Evolutionary conservation across 176 grass and related monocot species (phyloP).

Genomic region (Saccharum spontaneum): DNA sequence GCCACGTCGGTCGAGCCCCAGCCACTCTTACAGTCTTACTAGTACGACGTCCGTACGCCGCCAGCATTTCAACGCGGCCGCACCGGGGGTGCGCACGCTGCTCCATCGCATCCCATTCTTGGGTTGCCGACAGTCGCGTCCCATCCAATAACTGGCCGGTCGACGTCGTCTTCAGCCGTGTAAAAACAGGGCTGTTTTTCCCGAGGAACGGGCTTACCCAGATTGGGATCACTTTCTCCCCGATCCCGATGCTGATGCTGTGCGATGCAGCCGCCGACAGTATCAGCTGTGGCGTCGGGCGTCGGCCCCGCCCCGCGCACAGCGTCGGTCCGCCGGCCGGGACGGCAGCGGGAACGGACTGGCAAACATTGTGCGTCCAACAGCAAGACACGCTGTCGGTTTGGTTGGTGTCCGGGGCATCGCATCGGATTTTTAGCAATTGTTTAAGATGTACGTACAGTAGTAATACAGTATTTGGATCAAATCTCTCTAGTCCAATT

Average conservation of each 20-base stretch:
- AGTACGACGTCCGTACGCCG: not conserved
- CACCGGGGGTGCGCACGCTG: not conserved
- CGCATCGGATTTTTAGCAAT: not conserved
- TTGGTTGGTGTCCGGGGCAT: not conserved
- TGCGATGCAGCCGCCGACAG: constrained; percentile 22
- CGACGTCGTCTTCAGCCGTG: constrained; percentile 15
- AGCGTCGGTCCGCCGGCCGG: not conserved
- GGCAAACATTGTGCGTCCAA: not conserved
- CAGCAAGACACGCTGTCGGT: not conserved
- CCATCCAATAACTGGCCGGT: not conserved
- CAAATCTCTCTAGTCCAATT: not conserved
- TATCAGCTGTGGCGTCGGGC: not conserved
- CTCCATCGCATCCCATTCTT: not conserved
- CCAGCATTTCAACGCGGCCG: not conserved
- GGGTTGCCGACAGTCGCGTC: constrained; percentile 21
- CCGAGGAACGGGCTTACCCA: too few species aligned
- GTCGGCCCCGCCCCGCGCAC: not conserved
- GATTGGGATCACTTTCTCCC: not conserved
- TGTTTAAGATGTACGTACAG: not conserved
- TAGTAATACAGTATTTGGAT: not conserved
- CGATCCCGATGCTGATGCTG: not conserved
- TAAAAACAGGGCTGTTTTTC: constrained; percentile 17
- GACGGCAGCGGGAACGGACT: not conserved
- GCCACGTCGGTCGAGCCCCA: not conserved
- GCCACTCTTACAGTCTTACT: too few species aligned